These are phyloP conservation scores for Ceratocystis destructans DNA, from an alignment of 2,329 filamentous ascomycete species.

Conservation along the genomic window DNA sequence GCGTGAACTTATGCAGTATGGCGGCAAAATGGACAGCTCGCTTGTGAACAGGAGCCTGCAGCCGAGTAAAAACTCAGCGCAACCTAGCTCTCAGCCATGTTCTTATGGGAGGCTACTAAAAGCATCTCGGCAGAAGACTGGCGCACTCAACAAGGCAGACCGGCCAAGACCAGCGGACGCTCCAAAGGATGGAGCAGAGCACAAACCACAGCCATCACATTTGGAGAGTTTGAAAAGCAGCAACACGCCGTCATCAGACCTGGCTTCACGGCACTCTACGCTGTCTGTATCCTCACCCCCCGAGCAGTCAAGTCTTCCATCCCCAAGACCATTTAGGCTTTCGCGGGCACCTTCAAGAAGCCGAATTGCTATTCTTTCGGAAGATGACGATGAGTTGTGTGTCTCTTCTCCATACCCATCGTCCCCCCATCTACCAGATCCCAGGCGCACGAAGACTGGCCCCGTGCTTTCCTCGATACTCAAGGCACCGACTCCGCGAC, in stretches of 20 bases:
- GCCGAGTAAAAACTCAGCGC: neutral
- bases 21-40: neutral
- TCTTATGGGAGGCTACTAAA: neutral
- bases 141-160: no score
- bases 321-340: neutral
- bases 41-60: neutral
- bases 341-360: neutral
- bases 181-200: no score
- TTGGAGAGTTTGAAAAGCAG: neutral
- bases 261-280: neutral
- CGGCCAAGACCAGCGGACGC: no score
- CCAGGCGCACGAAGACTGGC: neutral
- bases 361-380: neutral
- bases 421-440: neutral
- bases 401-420: constrained; percentile 28
- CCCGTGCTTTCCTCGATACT: neutral
- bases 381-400: constrained; percentile 32
- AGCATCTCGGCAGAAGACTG: neutral
- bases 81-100: neutral
- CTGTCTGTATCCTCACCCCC: neutral
- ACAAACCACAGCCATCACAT: neutral
- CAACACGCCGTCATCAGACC: neutral
- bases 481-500: constrained; percentile 35
- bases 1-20: constrained; percentile 1
- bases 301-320: neutral